Evolutionary conservation across 2,329 filamentous ascomycete species (phyloP).

Genomic region (Ceratocystis variospora): DNA sequence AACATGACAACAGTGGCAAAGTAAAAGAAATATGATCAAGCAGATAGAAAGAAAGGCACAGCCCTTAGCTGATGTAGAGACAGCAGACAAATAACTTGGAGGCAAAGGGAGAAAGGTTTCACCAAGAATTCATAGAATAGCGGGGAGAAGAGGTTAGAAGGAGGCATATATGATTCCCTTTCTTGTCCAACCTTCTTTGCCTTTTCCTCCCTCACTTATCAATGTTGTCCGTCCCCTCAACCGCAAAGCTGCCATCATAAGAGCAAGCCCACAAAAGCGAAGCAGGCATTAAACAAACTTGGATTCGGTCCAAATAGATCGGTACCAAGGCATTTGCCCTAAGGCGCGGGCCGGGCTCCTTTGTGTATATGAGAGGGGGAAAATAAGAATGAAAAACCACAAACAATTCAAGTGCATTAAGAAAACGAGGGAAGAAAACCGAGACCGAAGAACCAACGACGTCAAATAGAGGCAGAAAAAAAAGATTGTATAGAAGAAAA

Average conservation of each 20-base stretch:
- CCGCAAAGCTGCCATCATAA: neutral
- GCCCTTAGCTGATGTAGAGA: no score
- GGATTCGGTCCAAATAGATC: neutral
- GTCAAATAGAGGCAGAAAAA: slow-evolving; percentile 16
- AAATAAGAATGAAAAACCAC: slow-evolving; percentile 6
- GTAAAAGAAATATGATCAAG: neutral
- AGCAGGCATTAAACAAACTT: slow-evolving; percentile 4
- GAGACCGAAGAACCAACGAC: slow-evolving; percentile 9
- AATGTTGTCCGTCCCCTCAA: neutral
- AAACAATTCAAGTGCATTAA: slow-evolving; percentile 11
- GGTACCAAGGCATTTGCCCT: neutral
- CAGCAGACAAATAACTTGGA: no score
- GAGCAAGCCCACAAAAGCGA: slow-evolving; percentile 5
- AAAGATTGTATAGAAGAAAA: slow-evolving; percentile 18
- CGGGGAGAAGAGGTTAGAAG: neutral
- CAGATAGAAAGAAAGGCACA: neutral
- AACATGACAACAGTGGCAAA: neutral
- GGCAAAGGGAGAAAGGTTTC: no score
- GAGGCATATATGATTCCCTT: neutral
- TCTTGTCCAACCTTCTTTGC: neutral
- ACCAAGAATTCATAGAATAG: no score
- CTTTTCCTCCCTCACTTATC: neutral
- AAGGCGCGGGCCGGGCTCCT: neutral
- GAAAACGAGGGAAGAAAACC: slow-evolving; percentile 19
- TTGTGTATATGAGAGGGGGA: neutral